A percentile compares a stretch with the other conserved stretches of the same genome.
Evolutionary conservation across 306 rosid species (phyloP).

Genomic region (Mucuna pruriens): DNA sequence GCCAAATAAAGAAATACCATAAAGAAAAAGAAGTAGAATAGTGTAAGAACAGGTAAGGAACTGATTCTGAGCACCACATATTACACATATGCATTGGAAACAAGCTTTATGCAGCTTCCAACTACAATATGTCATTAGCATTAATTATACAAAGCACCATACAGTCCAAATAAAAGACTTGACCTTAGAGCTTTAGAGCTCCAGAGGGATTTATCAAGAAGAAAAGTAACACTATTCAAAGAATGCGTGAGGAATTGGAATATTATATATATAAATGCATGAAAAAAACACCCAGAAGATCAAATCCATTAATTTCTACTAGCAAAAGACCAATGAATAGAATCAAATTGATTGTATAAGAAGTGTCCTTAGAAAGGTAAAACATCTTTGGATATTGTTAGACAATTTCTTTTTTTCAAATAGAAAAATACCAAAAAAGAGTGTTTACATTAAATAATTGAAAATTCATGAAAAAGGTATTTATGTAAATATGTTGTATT

Average conservation of each 20-base stretch:
- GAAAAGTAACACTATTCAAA: slow-evolving; percentile 9
- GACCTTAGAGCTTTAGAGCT: background rate
- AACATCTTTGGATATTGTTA: background rate
- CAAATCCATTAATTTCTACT: background rate
- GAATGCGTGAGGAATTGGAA: background rate
- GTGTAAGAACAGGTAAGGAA: background rate
- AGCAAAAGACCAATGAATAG: background rate
- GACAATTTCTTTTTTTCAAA: slow-evolving; percentile 5
- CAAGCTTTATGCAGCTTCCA: background rate
- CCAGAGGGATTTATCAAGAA: slow-evolving; percentile 20
- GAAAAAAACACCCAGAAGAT: background rate
- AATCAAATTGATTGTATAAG: background rate
- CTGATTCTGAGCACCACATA: background rate
- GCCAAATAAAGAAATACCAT: background rate
- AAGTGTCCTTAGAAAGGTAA: background rate
- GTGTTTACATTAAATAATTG: background rate
- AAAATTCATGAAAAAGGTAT: background rate
- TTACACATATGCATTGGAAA: background rate
- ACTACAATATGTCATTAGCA: background rate
- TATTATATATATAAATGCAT: background rate
- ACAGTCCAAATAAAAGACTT: slow-evolving; percentile 9
- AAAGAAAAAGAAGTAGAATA: slow-evolving; percentile 5
- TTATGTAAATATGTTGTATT: slow-evolving; percentile 1
- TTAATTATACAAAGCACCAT: background rate
- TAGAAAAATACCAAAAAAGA: background rate